phyloP scores from a whole-genome alignment of 306 rosid genomes.

The Psophocarpus tetragonolobus region DNA sequence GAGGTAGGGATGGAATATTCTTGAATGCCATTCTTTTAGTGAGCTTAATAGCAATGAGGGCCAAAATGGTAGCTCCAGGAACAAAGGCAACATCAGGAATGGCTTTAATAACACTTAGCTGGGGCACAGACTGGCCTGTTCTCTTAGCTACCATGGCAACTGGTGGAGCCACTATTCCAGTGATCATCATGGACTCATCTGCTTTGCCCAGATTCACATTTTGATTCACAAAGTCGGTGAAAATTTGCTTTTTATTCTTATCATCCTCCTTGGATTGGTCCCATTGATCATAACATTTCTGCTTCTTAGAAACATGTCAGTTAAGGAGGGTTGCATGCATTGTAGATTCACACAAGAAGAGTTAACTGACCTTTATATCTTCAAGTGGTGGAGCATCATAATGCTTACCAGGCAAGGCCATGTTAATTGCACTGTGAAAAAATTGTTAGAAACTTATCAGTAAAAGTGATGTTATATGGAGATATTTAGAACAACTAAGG shows the following conservation, averaged over 20 bases:
- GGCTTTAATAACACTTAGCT: slow-evolving; percentile 46
- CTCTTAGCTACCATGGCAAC: slow-evolving; percentile 56
- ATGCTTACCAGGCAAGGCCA: slow-evolving; percentile 65
- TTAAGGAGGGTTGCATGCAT: neutral
- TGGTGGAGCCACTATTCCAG: slow-evolving; percentile 65
- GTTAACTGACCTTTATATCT: slow-evolving; percentile 46
- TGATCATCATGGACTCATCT: slow-evolving; percentile 48
- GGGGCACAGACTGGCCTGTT: slow-evolving; percentile 54
- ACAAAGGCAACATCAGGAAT: slow-evolving; percentile 63
- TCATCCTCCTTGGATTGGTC: neutral
- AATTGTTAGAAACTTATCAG: neutral
- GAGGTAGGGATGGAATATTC: neutral
- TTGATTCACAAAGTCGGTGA: slow-evolving; percentile 24
- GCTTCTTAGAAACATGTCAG: slow-evolving; percentile 22
- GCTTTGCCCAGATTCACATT: slow-evolving; percentile 43
- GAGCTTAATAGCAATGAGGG: slow-evolving; percentile 52
- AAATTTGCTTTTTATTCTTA: neutral
- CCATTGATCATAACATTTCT: slow-evolving; percentile 35
- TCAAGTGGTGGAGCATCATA: slow-evolving; percentile 45
- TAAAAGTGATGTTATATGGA: neutral
- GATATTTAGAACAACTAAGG: neutral
- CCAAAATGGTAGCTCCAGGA: slow-evolving; percentile 50
- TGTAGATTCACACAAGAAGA: neutral
- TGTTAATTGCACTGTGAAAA: slow-evolving; percentile 50
- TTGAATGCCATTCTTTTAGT: slow-evolving; percentile 46